Base-by-base conservation (phyloP, 2,329 filamentous ascomycete species). In the Ophiostoma fasciatum region DNA sequence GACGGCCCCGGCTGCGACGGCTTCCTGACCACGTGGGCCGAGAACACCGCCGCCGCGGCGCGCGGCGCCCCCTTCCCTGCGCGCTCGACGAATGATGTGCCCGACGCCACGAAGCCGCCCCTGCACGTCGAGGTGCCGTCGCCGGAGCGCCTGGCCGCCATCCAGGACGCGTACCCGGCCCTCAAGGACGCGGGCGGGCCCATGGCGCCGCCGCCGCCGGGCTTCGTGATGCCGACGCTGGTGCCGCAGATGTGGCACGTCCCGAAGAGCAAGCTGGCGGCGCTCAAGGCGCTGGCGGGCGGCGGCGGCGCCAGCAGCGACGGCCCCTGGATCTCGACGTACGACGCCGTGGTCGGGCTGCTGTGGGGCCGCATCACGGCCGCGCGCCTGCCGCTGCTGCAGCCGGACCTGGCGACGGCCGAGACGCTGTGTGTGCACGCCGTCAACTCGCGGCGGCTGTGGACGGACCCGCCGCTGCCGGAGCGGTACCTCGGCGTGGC, bases 261-360 rank as follows among this genome's bases (percentile, higher is more conserved):
- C 0, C 57, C 61, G 3, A 56, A 55, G 42, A 63, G 59, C 46
- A 63, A 62, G 38, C 56, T 56, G 0, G 52, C 52, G 0, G 44
- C 53, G 33, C 45, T 66, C 5, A 64, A 64, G 40, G 44, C 41
- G 10, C 46, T 54, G 2, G 59, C 58, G 0, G 46, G 33, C 1
- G 15, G 8, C 17, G 55, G 58, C 0, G 33, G 45, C 0, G 54
- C 57, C 14, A 54, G 51, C 7, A 46, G 14, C 13, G 19, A 25
- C 18, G n/a, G n/a, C n/a, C 17, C 48, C 10, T 62, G 60, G 58
- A 52, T 65, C 23, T 64, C 61, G 4, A 64, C 58, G 3, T 64
- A 63, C 41, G 62, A 64, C 33, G 59, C 60, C n/a, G 54, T 58
- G 37, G 50, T 51, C 2, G 60, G 61, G 9, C 56, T 57, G 28